Evolutionary conservation across 257 asterid genomes (phyloP), one percentile per base, ranked within the genome.

Genomic region (Thymus quinquecostatus): DNA sequence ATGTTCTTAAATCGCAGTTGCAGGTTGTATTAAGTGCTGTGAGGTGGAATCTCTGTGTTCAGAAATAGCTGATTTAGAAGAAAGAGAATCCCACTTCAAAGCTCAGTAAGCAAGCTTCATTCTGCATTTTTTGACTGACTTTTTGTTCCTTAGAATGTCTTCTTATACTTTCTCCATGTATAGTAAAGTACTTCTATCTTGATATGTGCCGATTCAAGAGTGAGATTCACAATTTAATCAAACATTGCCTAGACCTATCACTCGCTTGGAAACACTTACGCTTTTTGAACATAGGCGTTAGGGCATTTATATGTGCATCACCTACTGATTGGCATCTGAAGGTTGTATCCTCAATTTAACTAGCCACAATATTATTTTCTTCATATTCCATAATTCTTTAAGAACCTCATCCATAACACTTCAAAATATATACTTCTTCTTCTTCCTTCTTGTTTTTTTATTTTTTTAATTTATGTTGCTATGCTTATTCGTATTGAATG

Each of bases 11-110:
- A 28, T 71, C n/a, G n/a, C n/a, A n/a, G n/a, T n/a, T 66, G 66
- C 84, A 95, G 99, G 97, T 92, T 68, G 86, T 86, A 49, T 76
- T 95, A 66, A 86, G 86, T 86, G 91, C 89, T 62, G 92, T 77
- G 98, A 95, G 84, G 96, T 95, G 49, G 97, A 83, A 77, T 91
- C 99, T 77, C 97, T 95, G 53, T 96, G 96, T 65, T 95, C 99
- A 10, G 99, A 95, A 82, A 82, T 95, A 73, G 78, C 84, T 65
- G 82, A 80, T 75, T 75, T 89, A 71, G 98, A 95, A 81, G 98
- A 91, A 79, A 87, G 95, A 68, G 96, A 88, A 79, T 88, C 96
- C 38, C 95, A 91, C 84, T 83, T 78, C 77, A 95, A 89, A 82
- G 96, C 99, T 51, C 97, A 76, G 99, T 95, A 81, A 77, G 98